Percentiles rank a stretch among this genome's conserved stretches.
Conservation (phyloP, 495 filamentous ascomycete species). For the Lineolata rhizophorae region DNA sequence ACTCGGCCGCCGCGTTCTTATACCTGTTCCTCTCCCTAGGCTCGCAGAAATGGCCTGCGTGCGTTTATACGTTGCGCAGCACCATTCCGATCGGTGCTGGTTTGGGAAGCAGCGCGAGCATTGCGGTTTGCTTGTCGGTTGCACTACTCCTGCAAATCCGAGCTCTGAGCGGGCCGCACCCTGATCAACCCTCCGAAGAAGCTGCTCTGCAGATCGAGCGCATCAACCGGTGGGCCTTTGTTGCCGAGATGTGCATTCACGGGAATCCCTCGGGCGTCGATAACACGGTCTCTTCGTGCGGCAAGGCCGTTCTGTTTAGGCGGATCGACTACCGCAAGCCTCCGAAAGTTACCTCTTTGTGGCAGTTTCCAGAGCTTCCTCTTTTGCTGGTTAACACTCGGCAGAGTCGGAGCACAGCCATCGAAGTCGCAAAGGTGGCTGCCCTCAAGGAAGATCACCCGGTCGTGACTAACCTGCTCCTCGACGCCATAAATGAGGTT, state of each 20-base stretch:
- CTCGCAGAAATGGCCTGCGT: conserved; percentile 50
- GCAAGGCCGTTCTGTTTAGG: conserved; percentile 82
- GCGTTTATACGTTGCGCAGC: conserved; percentile 76
- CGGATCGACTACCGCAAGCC: conserved; percentile 56
- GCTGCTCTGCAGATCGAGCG: conserved; percentile 68
- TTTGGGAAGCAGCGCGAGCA: conserved; percentile 79
- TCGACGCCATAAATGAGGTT: conserved; percentile 67
- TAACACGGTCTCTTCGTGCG: conserved; percentile 86
- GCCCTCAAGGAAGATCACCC: conserved; percentile 45
- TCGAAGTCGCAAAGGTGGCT: conserved; percentile 71
- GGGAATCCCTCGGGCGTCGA: conserved; percentile 92
- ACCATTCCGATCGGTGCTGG: conserved; percentile 87
- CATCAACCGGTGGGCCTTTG: conserved; percentile 94
- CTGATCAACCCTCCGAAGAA: conserved; percentile 65
- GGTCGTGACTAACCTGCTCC: conserved; percentile 48
- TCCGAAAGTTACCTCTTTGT: conserved; percentile 52
- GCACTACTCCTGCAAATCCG: conserved; percentile 77
- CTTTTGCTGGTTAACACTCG: conserved; percentile 74
- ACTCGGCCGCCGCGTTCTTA: conserved; percentile 63
- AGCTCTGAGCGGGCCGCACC: conserved; percentile 68
- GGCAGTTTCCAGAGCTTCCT: conserved; percentile 74
- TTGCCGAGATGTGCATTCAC: conserved; percentile 91
- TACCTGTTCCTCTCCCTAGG: conserved; percentile 85
- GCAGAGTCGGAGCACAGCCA: conserved; percentile 57
- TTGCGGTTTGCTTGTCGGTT: conserved; percentile 70